A percentile compares a stretch with the other conserved stretches of the same genome.
Conservation (phyloP, 2,329 filamentous ascomycete species). For the Pseudodiploospora longispora region DNA sequence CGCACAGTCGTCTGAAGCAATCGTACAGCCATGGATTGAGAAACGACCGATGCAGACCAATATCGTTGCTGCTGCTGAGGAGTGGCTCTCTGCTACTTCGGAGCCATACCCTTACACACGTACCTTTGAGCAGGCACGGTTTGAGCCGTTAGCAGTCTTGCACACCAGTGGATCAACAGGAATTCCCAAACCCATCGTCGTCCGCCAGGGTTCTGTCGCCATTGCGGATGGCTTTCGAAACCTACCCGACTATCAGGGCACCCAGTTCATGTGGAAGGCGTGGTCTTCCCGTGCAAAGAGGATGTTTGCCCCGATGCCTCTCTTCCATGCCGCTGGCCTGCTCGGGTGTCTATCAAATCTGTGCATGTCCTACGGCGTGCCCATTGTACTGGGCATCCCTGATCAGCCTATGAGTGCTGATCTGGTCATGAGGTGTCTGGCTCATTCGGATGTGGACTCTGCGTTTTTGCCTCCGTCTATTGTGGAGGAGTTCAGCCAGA, state of each 20-base stretch:
- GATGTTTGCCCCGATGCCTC: slow-evolving; percentile 20
- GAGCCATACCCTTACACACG: slow-evolving; percentile 3
- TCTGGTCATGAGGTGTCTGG: slow-evolving; percentile 21
- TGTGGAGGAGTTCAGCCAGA: slow-evolving; percentile 34
- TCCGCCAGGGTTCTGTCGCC: slow-evolving; percentile 28
- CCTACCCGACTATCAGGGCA: slow-evolving; percentile 16
- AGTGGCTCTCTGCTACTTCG: not conserved
- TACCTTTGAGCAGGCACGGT: slow-evolving; percentile 7
- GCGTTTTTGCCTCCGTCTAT: slow-evolving; percentile 29
- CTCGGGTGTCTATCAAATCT: slow-evolving; percentile 13
- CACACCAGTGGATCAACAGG: slow-evolving; percentile 11
- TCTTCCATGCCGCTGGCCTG: slow-evolving; percentile 31
- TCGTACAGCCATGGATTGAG: not conserved
- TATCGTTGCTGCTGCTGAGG: not conserved
- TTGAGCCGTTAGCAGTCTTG: slow-evolving; percentile 7
- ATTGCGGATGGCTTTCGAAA: slow-evolving; percentile 23
- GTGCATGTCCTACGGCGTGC: slow-evolving; percentile 20
- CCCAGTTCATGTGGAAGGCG: not conserved
- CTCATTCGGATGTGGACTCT: slow-evolving; percentile 18
- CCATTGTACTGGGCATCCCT: slow-evolving; percentile 20
- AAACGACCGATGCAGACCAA: not conserved
- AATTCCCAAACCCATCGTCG: slow-evolving; percentile 24
- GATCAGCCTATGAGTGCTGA: slow-evolving; percentile 27
- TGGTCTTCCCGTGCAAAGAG: slow-evolving; percentile 2
- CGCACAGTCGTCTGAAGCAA: not conserved